These are phyloP conservation scores for Lentinus tigrinus DNA, from an alignment of 768 basidiomycete genomes.

Conservation along the genomic window DNA sequence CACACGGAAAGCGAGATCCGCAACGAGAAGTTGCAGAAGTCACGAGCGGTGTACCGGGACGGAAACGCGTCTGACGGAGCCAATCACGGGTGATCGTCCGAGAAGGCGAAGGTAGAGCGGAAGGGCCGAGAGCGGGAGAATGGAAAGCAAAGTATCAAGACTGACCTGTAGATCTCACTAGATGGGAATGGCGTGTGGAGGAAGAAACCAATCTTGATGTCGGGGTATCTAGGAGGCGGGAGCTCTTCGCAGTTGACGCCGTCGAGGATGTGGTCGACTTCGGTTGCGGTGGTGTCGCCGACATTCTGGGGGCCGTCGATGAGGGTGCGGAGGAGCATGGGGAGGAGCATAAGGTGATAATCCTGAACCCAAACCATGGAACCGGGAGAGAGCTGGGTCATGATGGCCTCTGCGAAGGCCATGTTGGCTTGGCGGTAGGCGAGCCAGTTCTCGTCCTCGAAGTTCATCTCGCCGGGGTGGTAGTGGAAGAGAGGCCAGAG, in stretches of 20 bases:
- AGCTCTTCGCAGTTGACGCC: constrained; percentile 58
- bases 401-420: constrained; percentile 88
- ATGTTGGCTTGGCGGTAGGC: constrained; percentile 97
- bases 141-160: constrained; percentile 11
- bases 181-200: constrained; percentile 98
- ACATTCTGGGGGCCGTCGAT: constrained; percentile 67
- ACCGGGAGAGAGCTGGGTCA: constrained; percentile 73
- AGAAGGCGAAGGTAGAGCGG: constrained; percentile 1
- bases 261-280: constrained; percentile 70
- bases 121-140: not conserved
- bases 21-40: constrained; percentile 3
- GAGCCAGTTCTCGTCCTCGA: constrained; percentile 97
- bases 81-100: constrained; percentile 7
- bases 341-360: constrained; percentile 96
- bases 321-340: constrained; percentile 88
- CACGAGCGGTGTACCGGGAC: constrained; percentile 6
- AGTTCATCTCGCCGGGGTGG: constrained; percentile 99
- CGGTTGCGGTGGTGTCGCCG: constrained; percentile 56
- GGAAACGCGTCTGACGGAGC: not conserved
- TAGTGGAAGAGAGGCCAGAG: constrained; percentile 99
- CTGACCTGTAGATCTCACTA: constrained; percentile 94
- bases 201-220: constrained; percentile 97
- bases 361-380: constrained; percentile 99
- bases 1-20: not conserved
- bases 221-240: constrained; percentile 44